Percentiles rank a stretch among this genome's conserved stretches.
These are phyloP conservation scores for Sisymbrium irio DNA, from an alignment of 345 rosid species.

Conservation along the genomic window DNA sequence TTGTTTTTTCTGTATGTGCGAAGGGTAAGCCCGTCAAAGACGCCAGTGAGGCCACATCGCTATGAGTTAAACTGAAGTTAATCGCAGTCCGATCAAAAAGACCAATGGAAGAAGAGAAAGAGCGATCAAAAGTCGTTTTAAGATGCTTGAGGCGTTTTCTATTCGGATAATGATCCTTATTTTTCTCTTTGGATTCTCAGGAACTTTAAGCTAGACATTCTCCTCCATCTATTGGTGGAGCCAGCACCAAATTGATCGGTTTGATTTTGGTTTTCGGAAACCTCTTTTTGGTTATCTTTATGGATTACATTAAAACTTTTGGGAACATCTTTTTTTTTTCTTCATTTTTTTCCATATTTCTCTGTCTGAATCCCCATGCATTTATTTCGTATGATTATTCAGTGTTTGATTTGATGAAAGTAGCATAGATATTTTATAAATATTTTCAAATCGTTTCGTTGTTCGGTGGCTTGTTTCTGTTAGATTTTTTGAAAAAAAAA, in stretches of 20 bases:
- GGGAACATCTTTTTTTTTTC: neutral
- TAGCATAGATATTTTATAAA: neutral
- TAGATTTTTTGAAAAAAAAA: too few relatives aligned
- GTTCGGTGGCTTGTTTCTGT: neutral
- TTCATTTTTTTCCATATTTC: neutral
- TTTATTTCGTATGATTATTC: neutral
- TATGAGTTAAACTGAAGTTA: slow-evolving; percentile 34
- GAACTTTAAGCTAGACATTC: neutral
- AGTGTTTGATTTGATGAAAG: neutral
- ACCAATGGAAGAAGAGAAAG: neutral
- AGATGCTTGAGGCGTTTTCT: slow-evolving; percentile 2
- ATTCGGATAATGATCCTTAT: neutral
- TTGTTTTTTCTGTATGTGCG: neutral
- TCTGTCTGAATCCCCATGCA: neutral
- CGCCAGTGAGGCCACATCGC: slow-evolving; percentile 81
- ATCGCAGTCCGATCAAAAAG: neutral
- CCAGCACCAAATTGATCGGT: neutral
- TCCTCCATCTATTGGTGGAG: neutral
- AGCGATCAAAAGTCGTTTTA: neutral
- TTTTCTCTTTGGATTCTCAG: neutral
- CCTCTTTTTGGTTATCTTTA: neutral
- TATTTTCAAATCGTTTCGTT: neutral
- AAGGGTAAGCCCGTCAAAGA: slow-evolving; percentile 98
- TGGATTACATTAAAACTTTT: neutral
- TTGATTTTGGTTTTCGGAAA: neutral